Conservation (phyloP, 73 alveolate species). For the Paramecium primaurelia region DNA sequence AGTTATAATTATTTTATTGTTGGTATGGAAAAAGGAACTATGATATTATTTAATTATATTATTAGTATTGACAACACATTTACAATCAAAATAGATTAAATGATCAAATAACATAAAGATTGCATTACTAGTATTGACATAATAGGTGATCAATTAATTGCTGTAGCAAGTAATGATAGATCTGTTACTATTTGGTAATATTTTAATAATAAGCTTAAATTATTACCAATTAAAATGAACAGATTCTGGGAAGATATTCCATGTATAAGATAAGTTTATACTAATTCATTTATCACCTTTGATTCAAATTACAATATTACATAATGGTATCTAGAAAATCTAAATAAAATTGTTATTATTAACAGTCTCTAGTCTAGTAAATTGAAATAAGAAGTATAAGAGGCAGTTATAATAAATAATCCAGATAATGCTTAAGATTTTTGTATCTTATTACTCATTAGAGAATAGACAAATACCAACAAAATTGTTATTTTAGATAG, state of each 20-base stretch:
- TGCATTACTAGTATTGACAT: background rate
- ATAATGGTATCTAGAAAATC: background rate
- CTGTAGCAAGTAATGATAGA: slow-evolving; percentile 39
- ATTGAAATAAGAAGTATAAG: background rate
- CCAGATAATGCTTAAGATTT: background rate
- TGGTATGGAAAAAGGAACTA: slow-evolving; percentile 29
- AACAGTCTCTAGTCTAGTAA: background rate
- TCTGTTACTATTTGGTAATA: background rate
- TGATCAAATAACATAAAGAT: background rate
- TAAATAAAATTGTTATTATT: background rate
- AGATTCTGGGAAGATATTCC: slow-evolving; percentile 46
- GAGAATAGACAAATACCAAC: background rate
- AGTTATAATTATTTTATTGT: slow-evolving; percentile 30
- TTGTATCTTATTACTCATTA: background rate
- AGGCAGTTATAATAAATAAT: background rate
- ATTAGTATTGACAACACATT: slow-evolving; percentile 18
- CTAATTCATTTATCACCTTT: background rate
- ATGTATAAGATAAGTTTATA: background rate
- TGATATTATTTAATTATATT: background rate
- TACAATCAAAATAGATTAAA: background rate
- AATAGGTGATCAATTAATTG: background rate
- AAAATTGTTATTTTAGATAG: slow-evolving; percentile 2
- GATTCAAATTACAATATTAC: slow-evolving; percentile 7
- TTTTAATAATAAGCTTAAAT: background rate
- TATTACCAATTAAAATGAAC: background rate